These are phyloP conservation scores for Iris macrosiphon DNA, from an alignment of 106 monocot genomes.

Conservation along the genomic window DNA sequence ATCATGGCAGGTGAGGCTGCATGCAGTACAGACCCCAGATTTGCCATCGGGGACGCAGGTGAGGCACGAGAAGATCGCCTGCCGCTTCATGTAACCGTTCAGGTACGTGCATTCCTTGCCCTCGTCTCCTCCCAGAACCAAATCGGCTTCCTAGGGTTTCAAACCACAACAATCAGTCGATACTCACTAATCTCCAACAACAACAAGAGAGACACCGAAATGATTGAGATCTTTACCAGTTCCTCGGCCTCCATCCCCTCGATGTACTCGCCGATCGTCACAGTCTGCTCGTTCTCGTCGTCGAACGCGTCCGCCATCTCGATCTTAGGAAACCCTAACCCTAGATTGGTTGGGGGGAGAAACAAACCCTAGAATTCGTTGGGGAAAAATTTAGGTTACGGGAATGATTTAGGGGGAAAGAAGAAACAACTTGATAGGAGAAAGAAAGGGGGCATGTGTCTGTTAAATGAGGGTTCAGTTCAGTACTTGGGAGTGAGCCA, in stretches of 20 bases:
- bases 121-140: slow-evolving; percentile 94
- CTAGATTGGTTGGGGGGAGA: not conserved
- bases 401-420: not conserved
- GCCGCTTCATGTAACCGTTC: slow-evolving; percentile 89
- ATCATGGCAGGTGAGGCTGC: slow-evolving; percentile 82
- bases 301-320: slow-evolving; percentile 76
- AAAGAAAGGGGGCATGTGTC: no score
- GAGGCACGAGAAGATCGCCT: slow-evolving; percentile 94
- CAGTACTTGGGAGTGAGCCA: no score
- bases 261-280: slow-evolving; percentile 85
- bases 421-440: no score
- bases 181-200: no score
- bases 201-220: slow-evolving; percentile 1
- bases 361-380: no score
- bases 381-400: no score
- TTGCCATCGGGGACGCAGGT: slow-evolving; percentile 79
- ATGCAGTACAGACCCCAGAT: slow-evolving; percentile 95
- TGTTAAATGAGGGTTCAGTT: no score
- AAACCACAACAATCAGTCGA: slow-evolving; percentile 14
- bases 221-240: slow-evolving; percentile 33
- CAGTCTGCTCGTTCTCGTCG: slow-evolving; percentile 70
- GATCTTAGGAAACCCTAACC: slow-evolving; percentile 13
- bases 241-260: slow-evolving; percentile 80
- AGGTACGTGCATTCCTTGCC: slow-evolving; percentile 92
- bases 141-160: slow-evolving; percentile 82